Percentiles rank a stretch among this genome's conserved stretches.
These are phyloP conservation scores for Urtica urens DNA, from an alignment of 306 rosid species.

Conservation along the genomic window DNA sequence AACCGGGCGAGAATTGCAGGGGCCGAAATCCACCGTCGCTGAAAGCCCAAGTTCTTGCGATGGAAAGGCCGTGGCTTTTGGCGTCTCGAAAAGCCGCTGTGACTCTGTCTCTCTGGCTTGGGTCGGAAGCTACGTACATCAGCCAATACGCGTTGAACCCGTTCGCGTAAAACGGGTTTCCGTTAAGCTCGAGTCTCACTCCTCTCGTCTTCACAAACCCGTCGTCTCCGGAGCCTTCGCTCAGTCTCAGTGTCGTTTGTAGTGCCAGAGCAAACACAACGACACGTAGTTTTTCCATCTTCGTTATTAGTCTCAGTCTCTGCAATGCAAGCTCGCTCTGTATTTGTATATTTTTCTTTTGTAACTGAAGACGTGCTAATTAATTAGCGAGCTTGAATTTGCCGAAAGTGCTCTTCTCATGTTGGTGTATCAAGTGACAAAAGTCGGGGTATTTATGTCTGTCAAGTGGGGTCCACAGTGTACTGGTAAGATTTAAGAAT, in stretches of 20 bases:
- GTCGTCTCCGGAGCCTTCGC: slow-evolving; percentile 33
- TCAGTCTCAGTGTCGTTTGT: slow-evolving; percentile 8
- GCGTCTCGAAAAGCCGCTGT: slow-evolving; percentile 65
- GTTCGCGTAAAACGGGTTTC: slow-evolving; percentile 59
- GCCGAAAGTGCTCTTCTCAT: neutral
- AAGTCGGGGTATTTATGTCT: neutral
- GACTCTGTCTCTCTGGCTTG: slow-evolving; percentile 62
- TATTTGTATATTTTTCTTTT: neutral
- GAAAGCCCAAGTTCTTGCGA: slow-evolving; percentile 89
- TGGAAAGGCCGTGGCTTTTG: slow-evolving; percentile 39
- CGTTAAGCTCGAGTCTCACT: slow-evolving; percentile 52
- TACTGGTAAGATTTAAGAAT: too few species aligned
- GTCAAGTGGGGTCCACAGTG: too few species aligned
- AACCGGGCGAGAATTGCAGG: slow-evolving; percentile 72
- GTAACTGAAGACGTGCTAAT: neutral
- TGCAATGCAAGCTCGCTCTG: neutral
- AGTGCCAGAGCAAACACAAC: slow-evolving; percentile 24
- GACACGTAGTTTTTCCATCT: slow-evolving; percentile 28
- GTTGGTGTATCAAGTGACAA: neutral
- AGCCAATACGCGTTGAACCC: slow-evolving; percentile 97
- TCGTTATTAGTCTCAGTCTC: slow-evolving; percentile 19
- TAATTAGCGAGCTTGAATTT: neutral
- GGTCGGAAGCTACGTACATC: slow-evolving; percentile 68
- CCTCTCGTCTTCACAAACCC: slow-evolving; percentile 71
- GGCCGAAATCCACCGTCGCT: slow-evolving; percentile 71